Evolutionary conservation across 2,329 filamentous ascomycete species (phyloP), one percentile per base, ranked within the genome.

Genomic region (Beauveria varroae): DNA sequence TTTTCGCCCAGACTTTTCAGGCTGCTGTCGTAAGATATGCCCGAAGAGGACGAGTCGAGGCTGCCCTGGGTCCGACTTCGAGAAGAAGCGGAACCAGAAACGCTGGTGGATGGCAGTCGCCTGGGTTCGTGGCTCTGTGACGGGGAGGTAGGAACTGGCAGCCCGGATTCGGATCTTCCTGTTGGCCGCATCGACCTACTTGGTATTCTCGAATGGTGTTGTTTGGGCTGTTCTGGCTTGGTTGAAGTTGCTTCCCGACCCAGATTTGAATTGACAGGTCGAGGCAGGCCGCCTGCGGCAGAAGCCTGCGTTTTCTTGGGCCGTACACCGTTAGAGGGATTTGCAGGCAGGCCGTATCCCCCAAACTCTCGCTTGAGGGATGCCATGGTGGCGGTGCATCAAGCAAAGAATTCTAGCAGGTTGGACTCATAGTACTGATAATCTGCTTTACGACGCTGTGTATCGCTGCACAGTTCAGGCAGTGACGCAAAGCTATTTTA

Each of bases 31-130:
- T 73, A 68, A 0, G 73, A 75, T 37, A 69, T 72, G 51, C 69
- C 68, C 4, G 73, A 72, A 5, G 72, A 69, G 18, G 72, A 71
- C 24, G 72, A 72, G 14, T 70, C 71, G 30, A 74, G 74, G 43
- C 66, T 68, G 37, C 70, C 69, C 40, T 70, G 69, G 46, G 68
- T 65, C 22, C 73, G 74, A 30, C 70, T 65, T 22, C 65, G 67
- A n/a, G 71, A 70, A 20, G 74, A 73, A 4, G 71, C 68, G 24
- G 74, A 73, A 6, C 67, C 69, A 60, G 70, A 68, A 26, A 71
- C 74, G 41, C 67, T 73, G 3, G 70, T 67, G 20, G 75, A 77
- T 41, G 69, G 74, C 73, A 75, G 76, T 64, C 77, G 75, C 62
- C 76, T 78, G 10, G 74, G 73, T 67, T 78, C 76, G 40, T 78